These are phyloP conservation scores for Cyberlindnera euphorbiiphila DNA, from an alignment of 805 yeast species.

Conservation along the genomic window DNA sequence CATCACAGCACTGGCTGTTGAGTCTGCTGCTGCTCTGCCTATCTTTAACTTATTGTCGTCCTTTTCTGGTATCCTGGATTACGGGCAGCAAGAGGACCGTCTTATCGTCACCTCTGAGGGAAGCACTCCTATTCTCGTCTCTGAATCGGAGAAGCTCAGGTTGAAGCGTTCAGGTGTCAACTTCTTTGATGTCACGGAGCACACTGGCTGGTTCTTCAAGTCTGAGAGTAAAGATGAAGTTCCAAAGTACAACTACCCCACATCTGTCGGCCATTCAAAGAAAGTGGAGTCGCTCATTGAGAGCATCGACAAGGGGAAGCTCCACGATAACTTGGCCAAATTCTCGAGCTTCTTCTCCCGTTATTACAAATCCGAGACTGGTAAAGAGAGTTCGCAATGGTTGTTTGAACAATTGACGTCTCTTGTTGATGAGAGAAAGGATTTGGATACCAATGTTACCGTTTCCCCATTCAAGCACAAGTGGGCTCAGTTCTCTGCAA, in stretches of 20 bases:
- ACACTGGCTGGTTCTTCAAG: slow-evolving; percentile 23
- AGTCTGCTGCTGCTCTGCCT: slow-evolving; percentile 2
- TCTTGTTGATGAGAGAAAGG: slow-evolving; percentile 23
- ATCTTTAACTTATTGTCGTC: slow-evolving; percentile 1
- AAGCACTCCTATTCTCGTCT: slow-evolving; percentile 27
- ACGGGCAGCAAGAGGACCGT: slow-evolving; percentile 10
- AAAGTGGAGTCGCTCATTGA: slow-evolving; percentile 39
- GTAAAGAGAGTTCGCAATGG: slow-evolving; percentile 71
- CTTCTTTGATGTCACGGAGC: slow-evolving; percentile 64
- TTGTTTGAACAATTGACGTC: slow-evolving; percentile 44
- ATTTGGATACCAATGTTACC: slow-evolving; percentile 29
- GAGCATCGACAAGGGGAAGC: slow-evolving; percentile 42
- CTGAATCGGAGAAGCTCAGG: slow-evolving; percentile 42
- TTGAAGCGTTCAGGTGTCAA: slow-evolving; percentile 44
- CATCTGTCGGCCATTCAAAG: slow-evolving; percentile 32
- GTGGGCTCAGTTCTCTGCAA: slow-evolving; percentile 77
- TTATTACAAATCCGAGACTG: slow-evolving; percentile 70
- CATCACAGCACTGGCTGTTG: slow-evolving; percentile 1
- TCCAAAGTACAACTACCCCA: slow-evolving; percentile 49
- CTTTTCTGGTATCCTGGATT: neutral
- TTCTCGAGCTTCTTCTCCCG: slow-evolving; percentile 73
- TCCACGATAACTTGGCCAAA: slow-evolving; percentile 52
- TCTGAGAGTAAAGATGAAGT: slow-evolving; percentile 21
- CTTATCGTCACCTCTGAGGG: slow-evolving; percentile 19
- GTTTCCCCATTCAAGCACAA: slow-evolving; percentile 56